Percentiles rank a stretch among this genome's conserved stretches.
Evolutionary conservation across 805 yeast species (phyloP).

Genomic region (Yarrowia sp.): DNA sequence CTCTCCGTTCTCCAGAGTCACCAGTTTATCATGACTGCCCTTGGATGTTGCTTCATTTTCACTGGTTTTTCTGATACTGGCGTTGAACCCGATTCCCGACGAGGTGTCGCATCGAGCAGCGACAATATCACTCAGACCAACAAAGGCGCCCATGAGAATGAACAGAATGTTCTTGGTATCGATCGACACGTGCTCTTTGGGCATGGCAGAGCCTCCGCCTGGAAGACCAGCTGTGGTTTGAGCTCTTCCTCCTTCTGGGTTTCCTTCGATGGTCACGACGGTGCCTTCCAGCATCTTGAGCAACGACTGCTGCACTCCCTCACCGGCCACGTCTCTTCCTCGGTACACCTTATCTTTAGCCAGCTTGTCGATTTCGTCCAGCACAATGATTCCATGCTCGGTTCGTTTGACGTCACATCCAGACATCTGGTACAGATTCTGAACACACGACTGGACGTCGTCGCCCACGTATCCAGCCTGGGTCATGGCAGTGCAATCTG

Average conservation of each 20-base stretch:
- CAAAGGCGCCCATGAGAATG: slow-evolving; percentile 68
- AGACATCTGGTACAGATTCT: slow-evolving; percentile 58
- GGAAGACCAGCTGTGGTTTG: slow-evolving; percentile 23
- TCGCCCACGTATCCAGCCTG: slow-evolving; percentile 73
- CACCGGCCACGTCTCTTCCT: slow-evolving; percentile 65
- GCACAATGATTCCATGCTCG: slow-evolving; percentile 64
- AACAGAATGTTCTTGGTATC: slow-evolving; percentile 65
- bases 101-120: slow-evolving; percentile 49
- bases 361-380: slow-evolving; percentile 66
- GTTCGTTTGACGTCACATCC: slow-evolving; percentile 58
- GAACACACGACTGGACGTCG: slow-evolving; percentile 65
- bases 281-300: slow-evolving; percentile 66
- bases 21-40: slow-evolving; percentile 45
- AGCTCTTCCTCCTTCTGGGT: slow-evolving; percentile 16
- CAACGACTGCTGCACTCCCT: slow-evolving; percentile 69
- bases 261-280: slow-evolving; percentile 52
- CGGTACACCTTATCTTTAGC: slow-evolving; percentile 55
- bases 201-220: slow-evolving; percentile 30
- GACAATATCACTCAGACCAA: slow-evolving; percentile 61
- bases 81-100: slow-evolving; percentile 41
- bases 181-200: slow-evolving; percentile 48
- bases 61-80: neutral
- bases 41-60: slow-evolving; percentile 1
- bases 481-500: slow-evolving; percentile 67
- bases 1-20: slow-evolving; percentile 52